phyloP scores from a whole-genome alignment of 1,139 yeast genomes.

The Yamadazyma songkhlaensis region DNA sequence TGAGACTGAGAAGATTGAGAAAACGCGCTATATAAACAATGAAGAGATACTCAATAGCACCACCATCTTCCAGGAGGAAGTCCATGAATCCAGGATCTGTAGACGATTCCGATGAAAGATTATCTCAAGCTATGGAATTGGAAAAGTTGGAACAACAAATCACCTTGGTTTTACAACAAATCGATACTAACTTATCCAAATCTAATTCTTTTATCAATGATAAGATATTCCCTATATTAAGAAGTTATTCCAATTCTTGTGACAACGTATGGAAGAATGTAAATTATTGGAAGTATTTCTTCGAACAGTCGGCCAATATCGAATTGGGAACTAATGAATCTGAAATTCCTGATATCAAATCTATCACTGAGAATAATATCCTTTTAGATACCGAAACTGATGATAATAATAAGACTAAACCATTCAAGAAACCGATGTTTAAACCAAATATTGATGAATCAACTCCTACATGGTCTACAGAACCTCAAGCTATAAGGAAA shows the following conservation, averaged over 20 bases:
- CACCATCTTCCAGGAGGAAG: slow-evolving; percentile 37
- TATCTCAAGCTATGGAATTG: slow-evolving; percentile 49
- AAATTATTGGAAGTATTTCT: slow-evolving; percentile 71
- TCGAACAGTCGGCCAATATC: slow-evolving; percentile 74
- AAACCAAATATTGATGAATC: slow-evolving; percentile 27
- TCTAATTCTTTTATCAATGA: slow-evolving; percentile 65
- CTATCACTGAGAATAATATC: slow-evolving; percentile 14
- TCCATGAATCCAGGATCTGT: slow-evolving; percentile 22
- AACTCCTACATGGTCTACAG: slow-evolving; percentile 41
- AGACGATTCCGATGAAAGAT: slow-evolving; percentile 16
- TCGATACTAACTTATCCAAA: slow-evolving; percentile 66
- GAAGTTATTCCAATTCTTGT: slow-evolving; percentile 54
- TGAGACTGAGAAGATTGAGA: background rate
- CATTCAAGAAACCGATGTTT: slow-evolving; percentile 22
- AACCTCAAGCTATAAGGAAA: slow-evolving; percentile 17
- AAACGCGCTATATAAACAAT: slow-evolving; percentile 13
- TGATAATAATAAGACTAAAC: slow-evolving; percentile 6
- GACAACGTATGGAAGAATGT: slow-evolving; percentile 58
- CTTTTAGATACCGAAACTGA: slow-evolving; percentile 17
- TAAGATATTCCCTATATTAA: slow-evolving; percentile 58
- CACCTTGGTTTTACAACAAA: slow-evolving; percentile 73
- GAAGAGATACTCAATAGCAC: slow-evolving; percentile 43
- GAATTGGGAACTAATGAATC: slow-evolving; percentile 60
- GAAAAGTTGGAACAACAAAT: slow-evolving; percentile 81
- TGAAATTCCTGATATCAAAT: slow-evolving; percentile 16